Percentiles rank a stretch among this genome's conserved stretches.
These are phyloP conservation scores for Hypoxylon sp. DNA, from an alignment of 2,329 filamentous ascomycete genomes.

Conservation along the genomic window DNA sequence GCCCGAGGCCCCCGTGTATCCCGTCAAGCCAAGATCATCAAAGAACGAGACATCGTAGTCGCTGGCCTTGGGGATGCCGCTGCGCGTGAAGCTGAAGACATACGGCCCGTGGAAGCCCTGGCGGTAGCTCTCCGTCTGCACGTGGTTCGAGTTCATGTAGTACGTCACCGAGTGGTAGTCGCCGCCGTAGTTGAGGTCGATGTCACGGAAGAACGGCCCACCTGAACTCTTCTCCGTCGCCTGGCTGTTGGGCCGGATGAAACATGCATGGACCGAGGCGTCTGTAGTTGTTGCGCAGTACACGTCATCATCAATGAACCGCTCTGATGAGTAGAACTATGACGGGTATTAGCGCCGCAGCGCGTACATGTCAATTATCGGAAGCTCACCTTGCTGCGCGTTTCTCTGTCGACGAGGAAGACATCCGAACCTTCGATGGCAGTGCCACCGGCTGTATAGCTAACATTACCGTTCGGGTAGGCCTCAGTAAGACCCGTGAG, in stretches of 20 bases:
- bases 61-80: constrained; percentile 60
- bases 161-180: constrained; percentile 68
- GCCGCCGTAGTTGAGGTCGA: constrained; percentile 69
- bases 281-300: constrained; percentile 63
- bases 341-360: constrained; percentile 3
- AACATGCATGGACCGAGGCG: constrained; percentile 52
- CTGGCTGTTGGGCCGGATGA: constrained; percentile 56
- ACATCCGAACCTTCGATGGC: constrained; percentile 65
- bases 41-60: constrained; percentile 70
- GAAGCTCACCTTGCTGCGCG: constrained; percentile 65
- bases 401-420: constrained; percentile 67
- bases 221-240: constrained; percentile 70
- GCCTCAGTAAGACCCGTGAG: constrained; percentile 56
- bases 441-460: constrained; percentile 61
- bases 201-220: constrained; percentile 70
- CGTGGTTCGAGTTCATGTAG: constrained; percentile 73
- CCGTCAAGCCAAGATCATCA: constrained; percentile 64
- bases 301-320: constrained; percentile 72
- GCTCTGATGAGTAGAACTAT: constrained; percentile 71
- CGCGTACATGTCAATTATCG: not conserved
- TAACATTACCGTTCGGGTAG: constrained; percentile 61
- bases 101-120: constrained; percentile 73
- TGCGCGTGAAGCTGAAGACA: constrained; percentile 68
- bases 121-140: constrained; percentile 68
- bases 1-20: constrained; percentile 64